These are phyloP conservation scores for Colletotrichum lini DNA, from an alignment of 2,329 filamentous ascomycete genomes.

Conservation along the genomic window DNA sequence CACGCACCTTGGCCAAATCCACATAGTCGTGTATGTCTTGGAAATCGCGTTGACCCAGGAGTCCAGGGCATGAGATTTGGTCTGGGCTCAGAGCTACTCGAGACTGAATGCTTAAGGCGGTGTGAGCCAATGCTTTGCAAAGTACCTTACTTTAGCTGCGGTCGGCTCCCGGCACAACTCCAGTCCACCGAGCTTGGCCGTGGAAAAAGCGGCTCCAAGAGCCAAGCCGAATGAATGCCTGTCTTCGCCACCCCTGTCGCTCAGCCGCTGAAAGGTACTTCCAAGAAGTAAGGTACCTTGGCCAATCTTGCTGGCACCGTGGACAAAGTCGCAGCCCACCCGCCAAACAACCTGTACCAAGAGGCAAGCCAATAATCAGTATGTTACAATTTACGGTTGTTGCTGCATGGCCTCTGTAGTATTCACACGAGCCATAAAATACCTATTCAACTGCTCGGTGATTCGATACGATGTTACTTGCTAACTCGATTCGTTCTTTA, in stretches of 20 bases:
- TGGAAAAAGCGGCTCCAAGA: conserved; percentile 3
- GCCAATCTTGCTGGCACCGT: neutral
- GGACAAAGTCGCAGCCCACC: neutral
- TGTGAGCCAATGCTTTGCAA: conserved; percentile 19
- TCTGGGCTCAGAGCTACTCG: neutral
- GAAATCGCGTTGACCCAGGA: neutral
- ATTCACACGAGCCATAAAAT: too few species aligned
- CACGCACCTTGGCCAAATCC: neutral
- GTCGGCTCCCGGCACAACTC: conserved; percentile 29
- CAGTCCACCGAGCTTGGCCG: neutral
- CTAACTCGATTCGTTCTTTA: too few species aligned
- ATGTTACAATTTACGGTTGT: too few species aligned
- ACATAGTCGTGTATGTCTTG: neutral
- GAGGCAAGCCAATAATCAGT: neutral
- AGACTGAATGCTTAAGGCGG: conserved; percentile 12
- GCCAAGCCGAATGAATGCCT: neutral
- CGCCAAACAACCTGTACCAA: neutral
- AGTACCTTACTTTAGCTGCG: conserved; percentile 2
- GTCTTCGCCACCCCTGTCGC: neutral
- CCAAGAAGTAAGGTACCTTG: neutral
- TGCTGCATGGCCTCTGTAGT: too few species aligned
- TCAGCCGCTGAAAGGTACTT: neutral
- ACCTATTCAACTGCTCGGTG: too few species aligned
- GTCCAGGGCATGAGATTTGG: neutral
- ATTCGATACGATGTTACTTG: too few species aligned